phyloP scores from a whole-genome alignment of 257 asterid genomes.

The Forsythia suspensa region DNA sequence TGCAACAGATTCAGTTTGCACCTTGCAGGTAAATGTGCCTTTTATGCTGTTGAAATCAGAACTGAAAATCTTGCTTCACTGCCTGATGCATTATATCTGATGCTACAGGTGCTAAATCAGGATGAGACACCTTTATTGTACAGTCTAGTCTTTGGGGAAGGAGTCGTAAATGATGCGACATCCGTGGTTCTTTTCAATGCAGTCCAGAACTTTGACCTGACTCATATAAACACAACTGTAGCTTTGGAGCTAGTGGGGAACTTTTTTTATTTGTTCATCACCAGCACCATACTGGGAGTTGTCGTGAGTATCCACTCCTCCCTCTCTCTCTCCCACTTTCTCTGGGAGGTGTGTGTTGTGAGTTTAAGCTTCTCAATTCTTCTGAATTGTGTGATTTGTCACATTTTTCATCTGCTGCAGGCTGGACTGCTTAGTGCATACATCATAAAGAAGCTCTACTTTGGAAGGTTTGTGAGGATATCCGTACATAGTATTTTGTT shows the following conservation, averaged over 20 bases:
- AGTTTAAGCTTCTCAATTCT: constrained; percentile 18
- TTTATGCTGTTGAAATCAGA: constrained; percentile 9
- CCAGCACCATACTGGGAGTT: constrained; percentile 82
- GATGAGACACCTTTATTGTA: constrained; percentile 96
- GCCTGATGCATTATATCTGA: constrained; percentile 20
- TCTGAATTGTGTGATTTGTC: constrained; percentile 10
- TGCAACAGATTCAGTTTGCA: constrained; percentile 99
- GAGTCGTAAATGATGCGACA: constrained; percentile 97
- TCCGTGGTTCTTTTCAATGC: constrained; percentile 97
- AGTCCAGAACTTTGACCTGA: constrained; percentile 85
- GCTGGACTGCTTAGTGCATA: constrained; percentile 91
- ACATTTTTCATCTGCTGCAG: constrained; percentile 47
- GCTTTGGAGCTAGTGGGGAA: constrained; percentile 76
- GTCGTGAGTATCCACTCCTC: constrained; percentile 52
- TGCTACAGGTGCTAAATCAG: constrained; percentile 84
- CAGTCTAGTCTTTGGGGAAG: constrained; percentile 99
- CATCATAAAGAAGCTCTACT: constrained; percentile 82
- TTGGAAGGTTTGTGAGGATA: constrained; percentile 74
- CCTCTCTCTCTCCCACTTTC: constrained; percentile 3
- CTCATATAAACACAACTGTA: constrained; percentile 54
- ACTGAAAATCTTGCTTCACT: constrained; percentile 10
- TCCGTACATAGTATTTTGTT: constrained; percentile 15
- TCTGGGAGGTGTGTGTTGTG: neutral
- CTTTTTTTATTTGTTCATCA: constrained; percentile 69
- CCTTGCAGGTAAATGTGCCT: constrained; percentile 72